Base-by-base conservation (phyloP, 2,329 filamentous ascomycete species). In the Penicillium sp. region DNA sequence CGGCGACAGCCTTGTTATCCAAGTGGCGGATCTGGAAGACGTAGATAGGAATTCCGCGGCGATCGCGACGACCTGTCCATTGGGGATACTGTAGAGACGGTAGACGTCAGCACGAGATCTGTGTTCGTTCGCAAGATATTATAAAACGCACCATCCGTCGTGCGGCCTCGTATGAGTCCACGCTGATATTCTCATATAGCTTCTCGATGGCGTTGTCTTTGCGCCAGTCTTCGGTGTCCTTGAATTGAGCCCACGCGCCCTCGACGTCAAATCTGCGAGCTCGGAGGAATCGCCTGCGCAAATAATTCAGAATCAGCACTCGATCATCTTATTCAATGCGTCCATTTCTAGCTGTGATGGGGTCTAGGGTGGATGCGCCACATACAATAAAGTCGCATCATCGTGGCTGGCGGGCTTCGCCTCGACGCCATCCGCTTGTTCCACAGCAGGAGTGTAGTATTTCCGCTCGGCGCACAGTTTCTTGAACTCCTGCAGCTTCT, bases 21-120 rank as follows among this genome's bases (percentile, higher is more conserved):
- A 97, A 83, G 57, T 89, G 85, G 59, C 85, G 84, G 72, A 97
- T 90, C 75, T 95, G 90, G 75, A 89, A 97, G 58, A 97, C 84
- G 75, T 94, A 97, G 65, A 97, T 82, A 8, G 93, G 93, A 60
- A 96, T 96, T 63, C 93, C 93, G 65, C 92, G 89, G 65, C 86
- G 89, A 76, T 97, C 93, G 64, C 92, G 85, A 62, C 92, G 89
- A 53, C 93, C 93, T 20, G 90, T 95, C 89, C 92, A 97, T 85
- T 96, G 91, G 24, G 92, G 92, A 70, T 96, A 96, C 89, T 92
- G 67, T 47, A 52, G 35, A 38, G 16, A 26, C 2, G 43, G n/a
- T n/a, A 24, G 10, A 55, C 29, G 9, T 49, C 37, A 58, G 50
- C 34, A 40, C 14, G 24, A 29, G 31, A 8, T 9, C 52, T 16